Conservation (phyloP, 805 yeast species). For the Pichia scutulata region DNA sequence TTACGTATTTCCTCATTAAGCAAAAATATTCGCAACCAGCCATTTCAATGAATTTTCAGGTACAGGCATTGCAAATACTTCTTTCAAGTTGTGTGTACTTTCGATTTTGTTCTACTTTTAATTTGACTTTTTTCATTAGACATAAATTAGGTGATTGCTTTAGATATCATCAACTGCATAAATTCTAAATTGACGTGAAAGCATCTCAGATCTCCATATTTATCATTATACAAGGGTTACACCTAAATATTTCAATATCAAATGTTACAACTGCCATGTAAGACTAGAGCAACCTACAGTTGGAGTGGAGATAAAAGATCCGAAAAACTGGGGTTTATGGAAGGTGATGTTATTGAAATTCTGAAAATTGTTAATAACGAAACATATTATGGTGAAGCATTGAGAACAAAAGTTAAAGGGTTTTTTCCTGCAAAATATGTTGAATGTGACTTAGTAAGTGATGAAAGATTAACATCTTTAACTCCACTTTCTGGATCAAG, state of each 20-base stretch:
- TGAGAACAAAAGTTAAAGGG: conserved; percentile 77
- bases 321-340: conserved; percentile 80
- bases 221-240: not conserved
- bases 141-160: too few species aligned
- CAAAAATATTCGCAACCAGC: not conserved
- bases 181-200: too few species aligned
- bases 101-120: too few species aligned
- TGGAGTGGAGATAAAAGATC: conserved; percentile 91
- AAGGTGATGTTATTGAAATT: conserved; percentile 88
- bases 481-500: not conserved
- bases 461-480: not conserved
- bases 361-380: conserved; percentile 70
- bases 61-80: too few species aligned
- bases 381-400: conserved; percentile 84
- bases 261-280: conserved; percentile 16
- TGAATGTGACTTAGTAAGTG: conserved; percentile 49
- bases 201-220: too few species aligned
- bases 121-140: too few species aligned
- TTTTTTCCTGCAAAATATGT: conserved; percentile 86
- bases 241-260: too few species aligned
- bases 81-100: too few species aligned
- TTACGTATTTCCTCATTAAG: not conserved
- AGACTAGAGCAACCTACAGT: conserved; percentile 60
- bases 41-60: not conserved
- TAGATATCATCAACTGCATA: too few species aligned